phyloP scores from a whole-genome alignment of 139 green algal species.

The Tetradesmus lagerheimii region DNA sequence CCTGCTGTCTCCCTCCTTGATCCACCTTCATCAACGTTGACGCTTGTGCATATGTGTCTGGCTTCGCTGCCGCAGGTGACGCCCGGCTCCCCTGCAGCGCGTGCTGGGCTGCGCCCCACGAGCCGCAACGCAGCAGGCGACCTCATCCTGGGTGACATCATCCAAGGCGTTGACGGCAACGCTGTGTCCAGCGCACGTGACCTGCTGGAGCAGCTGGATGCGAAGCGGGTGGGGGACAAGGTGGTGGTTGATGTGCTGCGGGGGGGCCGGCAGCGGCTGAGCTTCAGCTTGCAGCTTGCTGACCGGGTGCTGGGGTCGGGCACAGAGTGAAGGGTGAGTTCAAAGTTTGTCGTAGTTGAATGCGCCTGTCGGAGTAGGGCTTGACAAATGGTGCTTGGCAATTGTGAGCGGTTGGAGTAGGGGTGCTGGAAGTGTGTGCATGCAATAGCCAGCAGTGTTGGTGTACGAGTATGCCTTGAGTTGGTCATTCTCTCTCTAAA shows the following conservation, averaged over 20 bases:
- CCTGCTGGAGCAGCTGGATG: slow-evolving; percentile 74
- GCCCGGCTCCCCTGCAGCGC: slow-evolving; percentile 52
- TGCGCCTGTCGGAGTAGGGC: no score
- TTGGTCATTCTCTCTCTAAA: no score
- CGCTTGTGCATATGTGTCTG: no score
- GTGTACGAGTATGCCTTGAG: no score
- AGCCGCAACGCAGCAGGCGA: slow-evolving; percentile 61
- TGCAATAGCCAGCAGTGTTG: no score
- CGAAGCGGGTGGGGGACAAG: slow-evolving; percentile 57
- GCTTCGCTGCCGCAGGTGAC: no score
- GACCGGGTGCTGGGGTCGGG: slow-evolving; percentile 22
- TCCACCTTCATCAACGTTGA: no score
- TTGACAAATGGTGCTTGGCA: no score
- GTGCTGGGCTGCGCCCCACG: slow-evolving; percentile 66
- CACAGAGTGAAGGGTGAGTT: slow-evolving; percentile 11
- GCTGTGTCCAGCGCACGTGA: slow-evolving; percentile 51
- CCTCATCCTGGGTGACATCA: slow-evolving; percentile 81
- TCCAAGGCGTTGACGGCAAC: slow-evolving; percentile 71
- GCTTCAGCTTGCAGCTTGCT: background rate
- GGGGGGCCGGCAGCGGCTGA: slow-evolving; percentile 5
- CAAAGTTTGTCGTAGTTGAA: no score
- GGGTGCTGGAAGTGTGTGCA: no score
- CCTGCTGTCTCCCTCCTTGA: no score
- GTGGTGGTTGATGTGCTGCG: slow-evolving; percentile 54
- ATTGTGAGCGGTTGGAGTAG: no score